Base-by-base conservation (phyloP, 257 asterid genomes). In the Solanum dulcamara region DNA sequence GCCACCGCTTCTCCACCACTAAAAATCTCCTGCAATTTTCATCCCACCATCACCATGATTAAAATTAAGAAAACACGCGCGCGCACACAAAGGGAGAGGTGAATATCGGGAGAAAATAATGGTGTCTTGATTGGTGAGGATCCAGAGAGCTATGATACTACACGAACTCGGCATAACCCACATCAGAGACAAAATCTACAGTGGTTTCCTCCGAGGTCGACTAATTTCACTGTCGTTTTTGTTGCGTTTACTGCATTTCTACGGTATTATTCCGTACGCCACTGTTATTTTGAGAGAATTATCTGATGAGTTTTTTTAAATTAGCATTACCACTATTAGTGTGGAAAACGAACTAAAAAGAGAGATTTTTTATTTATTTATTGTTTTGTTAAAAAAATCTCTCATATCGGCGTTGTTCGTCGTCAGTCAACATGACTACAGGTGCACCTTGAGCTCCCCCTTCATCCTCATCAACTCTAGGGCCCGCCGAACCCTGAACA, bases 91-190 rank as follows among this genome's bases (percentile, higher is more conserved):
- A 24, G 68, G 17, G 68, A n/a, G 33, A 26, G 35, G 2, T 3
- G 2, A 57, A 15, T 84, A 96, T 98, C 98, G 90, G 88, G 98
- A 93, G 93, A 94, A 96, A 87, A 94, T 81, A 72, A 96, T 93
- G 42, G 72, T 70, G 86, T 94, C 97, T 83, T 93, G 98, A 87
- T 89, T 94, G 89, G 90, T 93, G 90, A 96, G 93, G 91, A 96
- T 92, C 98, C 99, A 96, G 50, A 96, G 91, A 91, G 95, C 99
- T 92, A 98, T 89, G 88, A 96, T 90, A 90, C 90, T 90, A 91
- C 99, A 94, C 40, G 96, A 94, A 83, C 87, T 86, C 70, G 90
- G 87, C 99, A 96, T 96, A 90, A 12, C 5, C 33, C 5, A 32
- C 9, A 33, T 38, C 40, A n/a, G 38, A 32, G 75, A 66, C 35